Base-by-base conservation (phyloP, 2,329 filamentous ascomycete genomes). In the Fusarium sp. region DNA sequence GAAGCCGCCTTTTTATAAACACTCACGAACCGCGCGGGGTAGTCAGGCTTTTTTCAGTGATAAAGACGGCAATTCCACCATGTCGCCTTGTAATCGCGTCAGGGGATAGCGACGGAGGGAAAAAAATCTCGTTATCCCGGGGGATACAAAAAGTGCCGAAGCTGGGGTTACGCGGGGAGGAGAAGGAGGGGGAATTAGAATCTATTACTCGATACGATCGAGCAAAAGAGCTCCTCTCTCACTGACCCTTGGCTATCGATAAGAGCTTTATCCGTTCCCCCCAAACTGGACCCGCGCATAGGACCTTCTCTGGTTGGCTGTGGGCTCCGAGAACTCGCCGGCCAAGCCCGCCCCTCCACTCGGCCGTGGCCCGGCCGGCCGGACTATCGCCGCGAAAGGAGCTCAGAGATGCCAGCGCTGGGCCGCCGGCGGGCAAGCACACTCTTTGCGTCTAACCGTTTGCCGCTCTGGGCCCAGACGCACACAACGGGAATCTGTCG, bases 1-100 rank as follows among this genome's bases (percentile, higher is more conserved):
- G 63, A 58, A 45, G 47, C 25, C 45, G 27, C 38, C 50, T 52
- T 80, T 54, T 80, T 79, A 62, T 72, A 80, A 78, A 67, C 68
- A 66, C 63, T 47, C 35, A 61, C 57, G 59, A 57, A 65, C 57
- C 35, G 70, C 67, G 69, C 69, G 69, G 70, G 72, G 74, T 79
- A 75, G 45, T 38, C 56, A 58, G 40, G 22, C 56, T 38, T 38
- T 38, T 38, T 38, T 27, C 22, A 25, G 33, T 11, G 56, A 56
- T 17, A 47, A 38, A 27, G 20, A 37, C 30, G 50, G 56, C 40
- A 20, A 69, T 68, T 50, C 65, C 76, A 76, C 65, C 70, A 79
- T 79, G 65, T n/a, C 38, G 43, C 62, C 40, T 56, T 17, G 59
- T 6, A 50, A 79, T 75, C 62, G 68, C 72, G 74, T 74, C 69